Conservation (phyloP, 352 stramenopile genomes). For the Peronospora farinosa region DNA sequence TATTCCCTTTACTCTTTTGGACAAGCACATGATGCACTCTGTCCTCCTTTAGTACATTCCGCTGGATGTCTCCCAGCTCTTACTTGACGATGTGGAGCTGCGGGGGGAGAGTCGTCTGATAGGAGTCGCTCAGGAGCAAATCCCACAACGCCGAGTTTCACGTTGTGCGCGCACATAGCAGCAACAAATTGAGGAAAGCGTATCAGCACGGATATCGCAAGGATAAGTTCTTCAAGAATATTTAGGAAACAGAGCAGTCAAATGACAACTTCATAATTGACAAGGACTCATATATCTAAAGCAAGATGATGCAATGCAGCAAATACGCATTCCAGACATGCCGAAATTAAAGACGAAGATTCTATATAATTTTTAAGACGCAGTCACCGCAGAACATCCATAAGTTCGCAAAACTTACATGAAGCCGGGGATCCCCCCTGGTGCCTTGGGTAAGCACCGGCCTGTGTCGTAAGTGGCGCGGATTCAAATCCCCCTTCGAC, state of each 20-base stretch:
- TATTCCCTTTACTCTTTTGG: not conserved
- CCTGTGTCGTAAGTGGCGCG: too few species aligned
- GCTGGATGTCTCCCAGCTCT: not conserved
- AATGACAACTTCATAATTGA: not conserved
- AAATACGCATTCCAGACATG: not conserved
- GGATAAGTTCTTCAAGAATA: not conserved
- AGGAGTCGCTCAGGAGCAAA: not conserved
- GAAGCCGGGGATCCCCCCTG: too few species aligned
- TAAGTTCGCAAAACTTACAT: conserved; percentile 9
- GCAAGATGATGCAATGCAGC: not conserved
- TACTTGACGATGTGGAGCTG: not conserved
- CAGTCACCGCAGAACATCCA: conserved; percentile 10
- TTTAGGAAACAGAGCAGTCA: not conserved
- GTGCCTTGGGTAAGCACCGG: too few species aligned
- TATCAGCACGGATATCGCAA: not conserved
- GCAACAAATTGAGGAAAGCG: not conserved
- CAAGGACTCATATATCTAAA: not conserved
- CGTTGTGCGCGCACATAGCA: not conserved
- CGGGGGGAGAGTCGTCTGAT: not conserved
- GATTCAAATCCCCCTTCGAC: too few species aligned
- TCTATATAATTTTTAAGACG: conserved; percentile 13
- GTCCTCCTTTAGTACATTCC: not conserved
- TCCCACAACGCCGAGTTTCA: conserved; percentile 1
- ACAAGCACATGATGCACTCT: not conserved
- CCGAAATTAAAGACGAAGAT: conserved; percentile 4